These are phyloP conservation scores for Mycena alexandri DNA, from an alignment of 768 basidiomycete species.

Conservation along the genomic window DNA sequence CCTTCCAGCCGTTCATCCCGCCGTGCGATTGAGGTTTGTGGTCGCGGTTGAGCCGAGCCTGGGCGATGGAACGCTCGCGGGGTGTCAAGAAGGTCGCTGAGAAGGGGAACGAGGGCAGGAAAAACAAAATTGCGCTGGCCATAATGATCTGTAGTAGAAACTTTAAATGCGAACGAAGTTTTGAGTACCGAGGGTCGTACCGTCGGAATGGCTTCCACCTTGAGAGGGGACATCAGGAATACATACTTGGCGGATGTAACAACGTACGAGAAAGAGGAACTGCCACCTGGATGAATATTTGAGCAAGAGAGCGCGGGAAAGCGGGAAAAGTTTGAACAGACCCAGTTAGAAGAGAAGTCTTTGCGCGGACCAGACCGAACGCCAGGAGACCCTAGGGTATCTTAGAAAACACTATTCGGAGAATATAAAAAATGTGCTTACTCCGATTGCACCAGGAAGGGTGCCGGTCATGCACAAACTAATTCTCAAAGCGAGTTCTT, in stretches of 20 bases:
- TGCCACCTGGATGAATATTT: conserved; percentile 60
- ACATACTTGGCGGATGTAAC: background rate
- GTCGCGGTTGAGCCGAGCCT: conserved; percentile 67
- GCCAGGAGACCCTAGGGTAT: conserved; percentile 62
- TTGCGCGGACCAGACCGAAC: conserved; percentile 66
- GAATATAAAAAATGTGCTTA: conserved; percentile 35
- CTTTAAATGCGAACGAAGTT: background rate
- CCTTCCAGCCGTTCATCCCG: conserved; percentile 68
- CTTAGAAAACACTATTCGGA: conserved; percentile 5
- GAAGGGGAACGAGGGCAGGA: conserved; percentile 70
- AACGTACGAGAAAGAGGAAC: conserved; percentile 65
- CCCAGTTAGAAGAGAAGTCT: conserved; percentile 59
- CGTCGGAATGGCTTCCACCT: conserved; percentile 71
- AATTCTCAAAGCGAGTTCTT: conserved; percentile 57
- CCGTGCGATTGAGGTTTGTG: conserved; percentile 71
- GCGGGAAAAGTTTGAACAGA: conserved; percentile 39
- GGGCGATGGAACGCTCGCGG: conserved; percentile 67
- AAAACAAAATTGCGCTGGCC: conserved; percentile 61
- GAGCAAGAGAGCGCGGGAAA: background rate
- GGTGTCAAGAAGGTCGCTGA: conserved; percentile 64
- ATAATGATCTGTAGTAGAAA: conserved; percentile 51
- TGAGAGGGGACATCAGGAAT: background rate
- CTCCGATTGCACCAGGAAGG: conserved; percentile 67
- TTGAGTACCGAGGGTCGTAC: background rate
- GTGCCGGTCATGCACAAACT: conserved; percentile 73